Evolutionary conservation across 495 filamentous ascomycete species (phyloP), one percentile per base, ranked within the genome.

Genomic region (Poronia punctata): DNA sequence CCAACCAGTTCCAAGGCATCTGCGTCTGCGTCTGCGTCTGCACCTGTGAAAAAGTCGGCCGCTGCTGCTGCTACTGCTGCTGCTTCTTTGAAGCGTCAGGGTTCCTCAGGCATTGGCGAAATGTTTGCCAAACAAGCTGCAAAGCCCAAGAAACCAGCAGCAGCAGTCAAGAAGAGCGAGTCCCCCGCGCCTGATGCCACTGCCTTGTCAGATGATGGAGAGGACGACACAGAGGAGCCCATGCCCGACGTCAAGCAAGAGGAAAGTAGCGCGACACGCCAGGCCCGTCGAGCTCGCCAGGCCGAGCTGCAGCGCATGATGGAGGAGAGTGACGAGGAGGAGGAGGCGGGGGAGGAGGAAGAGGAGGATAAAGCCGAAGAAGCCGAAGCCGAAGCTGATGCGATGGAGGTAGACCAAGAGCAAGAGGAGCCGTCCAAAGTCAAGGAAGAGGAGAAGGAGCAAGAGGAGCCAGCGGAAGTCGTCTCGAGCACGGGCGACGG

Each of bases 71-170:
- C 73, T 2, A 47, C 41, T 57, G 45, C 62, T 1, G 34, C 64
- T 26, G 59, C 68, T 11, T 49, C 73, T 2, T 40, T 74, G 9
- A 86, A 86, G 56, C 72, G 72, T 12, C 76, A 80, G 22, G 56
- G 43, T 3, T 64, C 51, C 65, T 71, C 51, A 22, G 73, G 76
- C 11, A 76, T 95, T 18, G 88, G 92, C 61, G 84, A 82, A 50
- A 83, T 88, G 1, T 94, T 94, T 57, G 83, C 86, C 5, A 93
- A 86, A 53, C 72, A 82, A 3, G 86, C 84, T 28, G 66, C 84
- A 0, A 81, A 76, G 45, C 52, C 69, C n/a, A 78, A 76, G 52
- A 68, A 70, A 44, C 56, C 62, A 15, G 12, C 10, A 6, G 4
- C n/a, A n/a, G 35, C 36, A 11, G 46, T 38, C 2, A 65, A 75